Base-by-base conservation (phyloP, 2,329 filamentous ascomycete genomes). In the Orbilia javanica region DNA sequence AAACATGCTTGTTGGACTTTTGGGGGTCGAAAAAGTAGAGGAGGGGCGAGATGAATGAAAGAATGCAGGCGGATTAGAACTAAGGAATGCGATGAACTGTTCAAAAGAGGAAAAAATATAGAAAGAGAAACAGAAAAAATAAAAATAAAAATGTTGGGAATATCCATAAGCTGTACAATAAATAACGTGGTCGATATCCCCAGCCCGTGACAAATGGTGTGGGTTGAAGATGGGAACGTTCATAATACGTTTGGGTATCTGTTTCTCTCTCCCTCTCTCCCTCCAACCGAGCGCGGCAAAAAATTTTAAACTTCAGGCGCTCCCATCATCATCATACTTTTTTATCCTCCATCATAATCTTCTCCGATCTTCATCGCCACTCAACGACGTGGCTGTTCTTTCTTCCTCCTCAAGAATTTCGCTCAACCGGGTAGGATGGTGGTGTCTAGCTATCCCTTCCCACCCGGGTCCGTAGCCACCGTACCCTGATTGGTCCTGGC, bases 341-440 rank as follows among this genome's bases (percentile, higher is more conserved):
- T 34, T 34, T 34, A n/a, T 11, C n/a, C 15, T 34, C 29, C 20
- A 18, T 66, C 42, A 60, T 66, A 29, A 60, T 22, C 60, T 60
- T 27, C 64, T 60, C 44, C 52, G 42, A 42, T 22, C 71, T 6
- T 75, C 71, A 63, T 90, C 90, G 80, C 91, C 92, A 13, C 91
- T 93, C 22, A 92, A 89, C 83, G 85, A 87, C n/a, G 86, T 87
- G 46, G 83, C 80, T 34, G 85, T 84, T 68, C 92, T 93, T 84
- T 96, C 93, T 80, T 96, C 93, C 80, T 96, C 93, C 82, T 94
- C 92, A 31, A 96, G 88, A 29, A 97, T 94, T 84, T 97, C 94
- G 83, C 93, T 97, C 79, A 97, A 86, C 71, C 94, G 87, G 7
- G 94, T 97, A 0, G 94, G 94, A 84, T 97, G 93, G 81, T 96